phyloP scores from a whole-genome alignment of 768 basidiomycete genomes.

The Hypholoma fasciculare region DNA sequence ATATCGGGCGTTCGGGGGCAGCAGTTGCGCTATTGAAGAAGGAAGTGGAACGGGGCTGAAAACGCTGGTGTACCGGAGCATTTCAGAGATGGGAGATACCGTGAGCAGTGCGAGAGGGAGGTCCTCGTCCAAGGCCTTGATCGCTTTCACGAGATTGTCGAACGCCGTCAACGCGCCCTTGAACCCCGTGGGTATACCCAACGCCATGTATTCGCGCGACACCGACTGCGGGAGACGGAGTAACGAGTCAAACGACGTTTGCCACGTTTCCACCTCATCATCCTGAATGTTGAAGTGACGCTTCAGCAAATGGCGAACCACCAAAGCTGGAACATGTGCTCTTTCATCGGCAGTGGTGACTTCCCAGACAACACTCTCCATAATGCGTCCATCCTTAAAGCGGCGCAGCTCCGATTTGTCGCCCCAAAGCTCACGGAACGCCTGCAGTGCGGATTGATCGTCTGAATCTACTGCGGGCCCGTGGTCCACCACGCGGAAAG shows the following conservation, averaged over 20 bases:
- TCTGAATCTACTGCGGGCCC: conserved; percentile 77
- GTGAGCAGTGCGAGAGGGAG: conserved; percentile 79
- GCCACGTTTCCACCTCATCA: conserved; percentile 57
- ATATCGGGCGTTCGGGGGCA: conserved; percentile 65
- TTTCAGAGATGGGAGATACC: conserved; percentile 71
- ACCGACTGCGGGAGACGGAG: conserved; percentile 60
- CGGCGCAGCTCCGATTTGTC: conserved; percentile 87
- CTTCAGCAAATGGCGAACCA: conserved; percentile 73
- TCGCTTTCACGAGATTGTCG: conserved; percentile 69
- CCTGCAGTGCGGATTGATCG: conserved; percentile 46
- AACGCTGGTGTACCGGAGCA: conserved; percentile 79
- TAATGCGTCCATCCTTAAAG: conserved; percentile 94
- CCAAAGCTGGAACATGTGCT: conserved; percentile 69
- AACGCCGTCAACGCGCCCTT: conserved; percentile 78
- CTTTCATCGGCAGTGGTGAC: conserved; percentile 79
- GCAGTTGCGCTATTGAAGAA: conserved; percentile 42
- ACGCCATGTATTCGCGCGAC: conserved; percentile 40
- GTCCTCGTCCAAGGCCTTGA: conserved; percentile 72
- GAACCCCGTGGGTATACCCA: conserved; percentile 53
- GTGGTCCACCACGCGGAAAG: conserved; percentile 88
- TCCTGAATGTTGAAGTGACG: conserved; percentile 71
- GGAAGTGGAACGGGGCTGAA: conserved; percentile 81
- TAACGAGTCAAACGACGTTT: conserved; percentile 55
- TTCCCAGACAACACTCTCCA: conserved; percentile 97
- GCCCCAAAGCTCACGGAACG: conserved; percentile 90